Percentiles rank a stretch among this genome's conserved stretches.
Conservation (phyloP, 768 basidiomycete species). For the Mycena rosella region DNA sequence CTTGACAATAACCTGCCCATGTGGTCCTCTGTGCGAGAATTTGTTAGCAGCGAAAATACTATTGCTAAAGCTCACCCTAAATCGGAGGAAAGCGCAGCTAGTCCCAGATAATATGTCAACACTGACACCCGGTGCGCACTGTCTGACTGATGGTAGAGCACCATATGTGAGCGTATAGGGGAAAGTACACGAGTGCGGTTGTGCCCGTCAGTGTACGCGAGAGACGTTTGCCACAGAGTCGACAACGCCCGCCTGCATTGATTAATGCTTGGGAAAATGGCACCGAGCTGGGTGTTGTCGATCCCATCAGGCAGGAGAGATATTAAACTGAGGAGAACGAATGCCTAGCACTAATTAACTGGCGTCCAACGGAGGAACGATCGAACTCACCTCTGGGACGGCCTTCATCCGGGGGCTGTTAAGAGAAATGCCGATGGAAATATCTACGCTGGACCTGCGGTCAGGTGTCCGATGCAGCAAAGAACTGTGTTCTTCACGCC, state of each 20-base stretch:
- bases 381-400: constrained; percentile 29
- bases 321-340: constrained; percentile 34
- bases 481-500: constrained; percentile 36
- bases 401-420: constrained; percentile 37
- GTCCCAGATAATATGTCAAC: constrained; percentile 36
- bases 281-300: constrained; percentile 28
- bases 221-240: constrained; percentile 34
- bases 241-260: constrained; percentile 28
- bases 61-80: constrained; percentile 27
- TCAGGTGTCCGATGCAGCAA: constrained; percentile 32
- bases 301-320: constrained; percentile 40
- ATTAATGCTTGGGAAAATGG: constrained; percentile 28
- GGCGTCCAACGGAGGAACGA: neutral
- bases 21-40: constrained; percentile 36
- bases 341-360: constrained; percentile 23
- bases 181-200: constrained; percentile 38
- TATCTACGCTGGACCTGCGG: constrained; percentile 35
- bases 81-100: constrained; percentile 33
- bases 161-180: constrained; percentile 39
- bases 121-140: constrained; percentile 25
- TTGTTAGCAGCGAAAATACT: neutral
- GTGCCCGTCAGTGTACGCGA: constrained; percentile 34
- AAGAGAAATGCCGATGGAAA: constrained; percentile 39
- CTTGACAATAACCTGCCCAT: constrained; percentile 35
- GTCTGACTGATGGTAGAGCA: constrained; percentile 33